Evolutionary conservation across 1,284 basidiomycete genomes (phyloP).

Genomic region (Cutaneotrichosporon sp.): DNA sequence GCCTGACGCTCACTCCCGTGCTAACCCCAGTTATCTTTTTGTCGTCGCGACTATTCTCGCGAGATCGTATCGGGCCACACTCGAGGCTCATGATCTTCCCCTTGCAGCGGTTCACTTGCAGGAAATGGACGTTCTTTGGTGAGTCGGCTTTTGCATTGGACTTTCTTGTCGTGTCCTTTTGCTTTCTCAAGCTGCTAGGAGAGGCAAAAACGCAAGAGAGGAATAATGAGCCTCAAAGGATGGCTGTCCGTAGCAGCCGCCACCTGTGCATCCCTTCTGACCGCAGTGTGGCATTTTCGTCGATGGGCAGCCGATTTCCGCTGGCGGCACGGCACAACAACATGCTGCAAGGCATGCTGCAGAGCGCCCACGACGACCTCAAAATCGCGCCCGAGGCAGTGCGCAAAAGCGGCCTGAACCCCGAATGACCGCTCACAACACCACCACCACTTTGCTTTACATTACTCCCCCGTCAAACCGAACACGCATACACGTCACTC

Average conservation of each 20-base stretch:
- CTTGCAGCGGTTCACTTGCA: slow-evolving; percentile 20
- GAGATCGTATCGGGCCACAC: slow-evolving; percentile 31
- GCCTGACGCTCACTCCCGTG: no score
- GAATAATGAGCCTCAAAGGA: no score
- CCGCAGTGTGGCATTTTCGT: slow-evolving; percentile 20
- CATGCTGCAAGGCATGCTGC: slow-evolving; percentile 27
- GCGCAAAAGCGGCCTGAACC: background rate
- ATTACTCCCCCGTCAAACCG: no score
- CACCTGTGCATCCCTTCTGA: background rate
- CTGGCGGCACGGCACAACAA: slow-evolving; percentile 26
- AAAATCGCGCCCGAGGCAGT: background rate
- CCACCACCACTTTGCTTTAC: no score
- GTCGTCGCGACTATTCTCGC: slow-evolving; percentile 31
- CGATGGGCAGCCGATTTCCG: slow-evolving; percentile 21
- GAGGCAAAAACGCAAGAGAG: no score
- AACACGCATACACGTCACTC: no score
- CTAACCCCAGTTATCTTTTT: slow-evolving; percentile 24
- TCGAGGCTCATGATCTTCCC: slow-evolving; percentile 21
- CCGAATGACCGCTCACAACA: background rate
- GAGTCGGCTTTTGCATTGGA: background rate
- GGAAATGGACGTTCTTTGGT: slow-evolving; percentile 41
- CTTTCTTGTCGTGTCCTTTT: no score
- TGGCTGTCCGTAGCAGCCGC: background rate
- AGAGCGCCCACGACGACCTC: slow-evolving; percentile 1
- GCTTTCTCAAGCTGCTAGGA: no score